Evolutionary conservation across 768 basidiomycete genomes (phyloP), one percentile per base, ranked within the genome.

Genomic region (Podaxis carcinomalis): DNA sequence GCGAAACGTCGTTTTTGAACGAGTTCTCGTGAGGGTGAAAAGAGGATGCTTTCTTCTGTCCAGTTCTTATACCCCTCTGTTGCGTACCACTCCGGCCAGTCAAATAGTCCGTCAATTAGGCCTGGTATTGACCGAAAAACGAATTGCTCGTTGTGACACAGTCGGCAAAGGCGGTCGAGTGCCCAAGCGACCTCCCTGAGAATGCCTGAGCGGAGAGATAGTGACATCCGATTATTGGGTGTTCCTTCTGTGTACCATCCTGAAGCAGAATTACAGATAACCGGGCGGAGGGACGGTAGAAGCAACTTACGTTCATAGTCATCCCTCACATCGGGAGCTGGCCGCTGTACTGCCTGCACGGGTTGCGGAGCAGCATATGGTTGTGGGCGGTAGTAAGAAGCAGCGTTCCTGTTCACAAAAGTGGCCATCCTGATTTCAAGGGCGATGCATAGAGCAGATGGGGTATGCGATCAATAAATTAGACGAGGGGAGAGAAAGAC

Each of bases 51-150:
- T 37, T 69, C 68, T 25, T 82, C 79, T 50, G 76, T 73, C 35
- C 70, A 70, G 59, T 75, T 71, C 64, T 78, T 78, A 66, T 82
- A 76, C n/a, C 88, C 87, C 64, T 86, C 83, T 2, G 70, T 77
- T 53, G 86, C 78, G 70, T 90, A 95, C 87, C 87, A 90, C 68
- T 91, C 87, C 2, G 95, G 93, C 89, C 90, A 93, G 68, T 89
- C 90, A 62, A 93, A 89, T 21, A 98, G 78, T 4, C 88, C 89
- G 66, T 93, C 89, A 25, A 91, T 84, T 44, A 95, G 78, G 7
- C 93, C 93, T 0, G 92, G 89, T 54, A 92, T 86, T 36, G 78
- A 77, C 40, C 78, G 80, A 60, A 98, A 80, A 59, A 83, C 70
- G 72, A 96, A 92, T 55, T 85, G 78, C 54, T 95, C 93, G 66